phyloP scores from a whole-genome alignment of 768 basidiomycete genomes.

The Termitomyces heimii region DNA sequence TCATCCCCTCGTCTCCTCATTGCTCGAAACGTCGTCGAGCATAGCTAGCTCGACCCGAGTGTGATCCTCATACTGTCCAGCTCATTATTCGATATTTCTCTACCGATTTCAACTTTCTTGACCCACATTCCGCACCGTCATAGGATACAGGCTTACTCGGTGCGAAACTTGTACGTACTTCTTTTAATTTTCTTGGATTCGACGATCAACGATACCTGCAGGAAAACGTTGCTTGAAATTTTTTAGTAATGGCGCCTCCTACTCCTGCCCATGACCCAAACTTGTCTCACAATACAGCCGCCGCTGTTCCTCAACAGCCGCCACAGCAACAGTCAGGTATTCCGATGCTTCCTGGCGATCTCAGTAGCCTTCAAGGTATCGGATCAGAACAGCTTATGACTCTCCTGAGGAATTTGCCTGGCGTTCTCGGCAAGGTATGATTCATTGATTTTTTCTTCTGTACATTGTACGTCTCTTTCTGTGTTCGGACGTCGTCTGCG shows the following conservation, averaged over 20 bases:
- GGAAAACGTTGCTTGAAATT: background rate
- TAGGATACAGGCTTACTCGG: background rate
- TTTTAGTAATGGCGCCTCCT: constrained; percentile 30
- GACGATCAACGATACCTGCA: background rate
- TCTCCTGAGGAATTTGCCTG: constrained; percentile 50
- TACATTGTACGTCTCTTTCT: constrained; percentile 1
- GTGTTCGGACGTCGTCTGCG: background rate
- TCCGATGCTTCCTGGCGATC: constrained; percentile 23
- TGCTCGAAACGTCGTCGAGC: background rate
- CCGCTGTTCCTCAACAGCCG: constrained; percentile 22
- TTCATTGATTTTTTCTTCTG: constrained; percentile 1
- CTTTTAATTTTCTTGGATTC: background rate
- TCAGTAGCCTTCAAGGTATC: constrained; percentile 22
- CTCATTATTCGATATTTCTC: background rate
- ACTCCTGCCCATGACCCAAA: constrained; percentile 33
- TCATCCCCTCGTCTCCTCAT: constrained; percentile 1
- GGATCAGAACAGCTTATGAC: constrained; percentile 55
- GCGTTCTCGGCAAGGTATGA: constrained; percentile 52
- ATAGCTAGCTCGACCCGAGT: background rate
- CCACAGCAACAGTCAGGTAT: constrained; percentile 18
- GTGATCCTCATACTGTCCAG: background rate
- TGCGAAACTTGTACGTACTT: background rate
- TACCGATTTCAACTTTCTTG: constrained; percentile 2
- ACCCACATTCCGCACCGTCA: background rate
- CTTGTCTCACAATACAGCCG: constrained; percentile 27